phyloP scores from a whole-genome alignment of 2,329 filamentous ascomycete genomes.

The Talaromyces rugulosus region DNA sequence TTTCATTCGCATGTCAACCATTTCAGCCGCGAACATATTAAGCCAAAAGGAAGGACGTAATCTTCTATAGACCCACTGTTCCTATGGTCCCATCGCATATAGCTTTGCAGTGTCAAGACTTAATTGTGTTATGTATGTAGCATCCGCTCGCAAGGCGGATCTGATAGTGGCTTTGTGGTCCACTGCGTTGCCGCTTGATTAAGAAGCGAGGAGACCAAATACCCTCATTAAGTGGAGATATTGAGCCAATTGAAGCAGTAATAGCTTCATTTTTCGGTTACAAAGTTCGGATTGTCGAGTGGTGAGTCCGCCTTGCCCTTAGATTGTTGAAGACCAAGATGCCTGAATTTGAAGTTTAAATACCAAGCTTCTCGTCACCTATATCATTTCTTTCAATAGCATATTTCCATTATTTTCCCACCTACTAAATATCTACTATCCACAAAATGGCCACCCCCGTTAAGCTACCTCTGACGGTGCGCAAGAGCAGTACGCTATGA shows the following conservation, averaged over 20 bases:
- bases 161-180: background rate
- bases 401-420: background rate
- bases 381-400: background rate
- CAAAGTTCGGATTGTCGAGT: background rate
- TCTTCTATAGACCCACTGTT: background rate
- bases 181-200: background rate
- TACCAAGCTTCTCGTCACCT: background rate
- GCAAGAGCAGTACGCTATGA: background rate
- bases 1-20: background rate
- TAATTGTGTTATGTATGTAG: background rate
- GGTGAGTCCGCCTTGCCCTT: background rate
- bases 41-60: background rate
- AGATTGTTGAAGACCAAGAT: background rate
- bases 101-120: background rate
- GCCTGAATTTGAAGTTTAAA: background rate
- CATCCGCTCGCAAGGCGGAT: background rate
- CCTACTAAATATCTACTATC: background rate
- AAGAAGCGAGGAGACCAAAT: background rate
- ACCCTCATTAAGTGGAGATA: background rate
- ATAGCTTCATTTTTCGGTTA: background rate
- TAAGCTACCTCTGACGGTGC: background rate
- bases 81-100: background rate
- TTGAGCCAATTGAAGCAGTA: background rate
- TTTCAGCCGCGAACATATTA: background rate
- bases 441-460: background rate